Conservation (phyloP, 2,329 filamentous ascomycete genomes). For the Lasiodiplodia hormozganensis region DNA sequence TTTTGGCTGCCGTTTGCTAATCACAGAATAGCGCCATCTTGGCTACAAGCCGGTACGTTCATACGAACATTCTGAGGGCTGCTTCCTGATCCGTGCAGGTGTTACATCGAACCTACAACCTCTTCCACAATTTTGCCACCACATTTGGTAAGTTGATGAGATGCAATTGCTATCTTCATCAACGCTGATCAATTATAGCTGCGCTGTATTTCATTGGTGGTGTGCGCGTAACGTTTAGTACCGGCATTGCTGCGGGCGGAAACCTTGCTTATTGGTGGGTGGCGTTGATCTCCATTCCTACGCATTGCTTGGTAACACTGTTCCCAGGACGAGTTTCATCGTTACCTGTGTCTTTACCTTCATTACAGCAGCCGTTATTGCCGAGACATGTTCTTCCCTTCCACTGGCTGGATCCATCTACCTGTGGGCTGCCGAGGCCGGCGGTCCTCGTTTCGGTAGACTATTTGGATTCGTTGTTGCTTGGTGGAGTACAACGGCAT, state of each 20-base stretch:
- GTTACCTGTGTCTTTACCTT: constrained; percentile 67
- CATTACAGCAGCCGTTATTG: constrained; percentile 66
- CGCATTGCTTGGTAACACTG: neutral
- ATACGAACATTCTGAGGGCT: neutral
- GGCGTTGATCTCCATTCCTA: neutral
- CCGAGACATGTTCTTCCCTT: constrained; percentile 66
- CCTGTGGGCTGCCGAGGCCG: constrained; percentile 67
- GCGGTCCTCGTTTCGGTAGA: constrained; percentile 62
- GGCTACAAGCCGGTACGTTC: constrained; percentile 23
- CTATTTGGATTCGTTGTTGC: constrained; percentile 67
- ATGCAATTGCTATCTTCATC: rapidly evolving
- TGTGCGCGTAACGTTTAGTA: constrained; percentile 67
- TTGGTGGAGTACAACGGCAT: constrained; percentile 69
- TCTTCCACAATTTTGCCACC: constrained; percentile 26
- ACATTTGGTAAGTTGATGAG: constrained; percentile 5
- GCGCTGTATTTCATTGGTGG: constrained; percentile 68
- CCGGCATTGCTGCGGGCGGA: constrained; percentile 66
- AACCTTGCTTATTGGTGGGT: constrained; percentile 66
- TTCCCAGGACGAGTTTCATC: constrained; percentile 63
- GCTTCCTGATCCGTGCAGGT: neutral
- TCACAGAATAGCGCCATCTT: constrained; percentile 14
- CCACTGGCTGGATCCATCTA: constrained; percentile 67
- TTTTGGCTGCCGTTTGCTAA: neutral
- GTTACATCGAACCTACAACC: constrained; percentile 23
- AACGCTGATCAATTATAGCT: constrained; percentile 47